Conservation (phyloP, 768 basidiomycete species). For the Tulasnella sp. region DNA sequence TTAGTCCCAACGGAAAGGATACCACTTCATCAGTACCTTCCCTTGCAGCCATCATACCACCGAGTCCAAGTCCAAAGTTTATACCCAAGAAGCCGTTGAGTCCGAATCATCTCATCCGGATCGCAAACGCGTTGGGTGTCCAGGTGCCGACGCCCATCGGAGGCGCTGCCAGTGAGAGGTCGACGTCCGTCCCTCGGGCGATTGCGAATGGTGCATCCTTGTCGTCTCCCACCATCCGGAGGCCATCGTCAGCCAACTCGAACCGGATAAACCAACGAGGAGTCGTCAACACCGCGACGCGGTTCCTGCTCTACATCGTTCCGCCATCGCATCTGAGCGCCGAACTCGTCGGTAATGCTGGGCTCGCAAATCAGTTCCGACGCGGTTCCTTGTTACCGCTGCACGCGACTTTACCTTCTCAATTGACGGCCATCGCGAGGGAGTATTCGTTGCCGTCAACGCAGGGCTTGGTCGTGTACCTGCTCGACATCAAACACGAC, state of each 20-base stretch:
- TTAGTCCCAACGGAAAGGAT: neutral
- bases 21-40: neutral
- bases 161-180: neutral
- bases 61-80: neutral
- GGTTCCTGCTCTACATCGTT: constrained; percentile 76
- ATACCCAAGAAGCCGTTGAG: constrained; percentile 47
- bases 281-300: constrained; percentile 41
- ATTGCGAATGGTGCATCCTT: neutral
- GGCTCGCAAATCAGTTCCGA: constrained; percentile 60
- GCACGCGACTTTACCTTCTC: constrained; percentile 74
- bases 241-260: constrained; percentile 34
- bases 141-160: constrained; percentile 58
- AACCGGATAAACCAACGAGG: constrained; percentile 34
- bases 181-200: constrained; percentile 30
- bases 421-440: constrained; percentile 81
- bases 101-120: constrained; percentile 71
- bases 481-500: constrained; percentile 45
- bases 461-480: constrained; percentile 75
- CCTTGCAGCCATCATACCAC: neutral
- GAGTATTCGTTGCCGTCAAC: constrained; percentile 92
- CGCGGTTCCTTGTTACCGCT: constrained; percentile 86
- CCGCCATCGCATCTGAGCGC: constrained; percentile 72
- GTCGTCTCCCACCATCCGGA: constrained; percentile 32
- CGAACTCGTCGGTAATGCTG: constrained; percentile 42
- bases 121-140: constrained; percentile 83